These are phyloP conservation scores for Sequoia sempervirens DNA, from an alignment of 75 land plant species.

Conservation along the genomic window DNA sequence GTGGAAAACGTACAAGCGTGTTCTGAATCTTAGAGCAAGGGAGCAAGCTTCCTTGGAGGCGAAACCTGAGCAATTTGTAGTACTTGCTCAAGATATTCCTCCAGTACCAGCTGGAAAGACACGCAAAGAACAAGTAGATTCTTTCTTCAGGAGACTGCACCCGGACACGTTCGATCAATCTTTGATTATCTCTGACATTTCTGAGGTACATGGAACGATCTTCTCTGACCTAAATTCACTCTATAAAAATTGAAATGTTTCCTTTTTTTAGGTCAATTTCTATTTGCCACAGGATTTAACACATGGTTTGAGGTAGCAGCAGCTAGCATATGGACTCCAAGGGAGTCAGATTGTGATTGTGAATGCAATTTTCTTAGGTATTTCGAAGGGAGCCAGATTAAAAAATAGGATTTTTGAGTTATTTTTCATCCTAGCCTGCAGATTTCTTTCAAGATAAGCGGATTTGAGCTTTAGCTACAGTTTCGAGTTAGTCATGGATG, in stretches of 20 bases:
- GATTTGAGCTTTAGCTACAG: neutral
- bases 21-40: slow-evolving; percentile 49
- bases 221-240: neutral
- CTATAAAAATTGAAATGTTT: neutral
- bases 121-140: slow-evolving; percentile 72
- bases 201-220: slow-evolving; percentile 38
- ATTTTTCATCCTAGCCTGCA: neutral
- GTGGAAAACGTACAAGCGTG: slow-evolving; percentile 81
- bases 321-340: too few relatives aligned
- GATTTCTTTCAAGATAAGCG: neutral
- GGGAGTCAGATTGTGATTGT: too few relatives aligned
- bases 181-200: slow-evolving; percentile 55
- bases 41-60: slow-evolving; percentile 39
- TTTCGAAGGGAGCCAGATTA: neutral
- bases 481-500: neutral
- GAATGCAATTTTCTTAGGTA: neutral
- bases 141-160: slow-evolving; percentile 67
- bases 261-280: neutral
- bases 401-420: neutral
- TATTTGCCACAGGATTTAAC: neutral
- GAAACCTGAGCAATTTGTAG: slow-evolving; percentile 62
- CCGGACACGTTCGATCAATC: slow-evolving; percentile 84
- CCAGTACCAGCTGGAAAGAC: slow-evolving; percentile 33
- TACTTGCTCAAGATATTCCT: slow-evolving; percentile 85
- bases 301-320: neutral